Percentiles rank a stretch among this genome's conserved stretches.
These are phyloP conservation scores for Malassezia furfur DNA, from an alignment of 1,284 basidiomycete genomes.

Conservation along the genomic window DNA sequence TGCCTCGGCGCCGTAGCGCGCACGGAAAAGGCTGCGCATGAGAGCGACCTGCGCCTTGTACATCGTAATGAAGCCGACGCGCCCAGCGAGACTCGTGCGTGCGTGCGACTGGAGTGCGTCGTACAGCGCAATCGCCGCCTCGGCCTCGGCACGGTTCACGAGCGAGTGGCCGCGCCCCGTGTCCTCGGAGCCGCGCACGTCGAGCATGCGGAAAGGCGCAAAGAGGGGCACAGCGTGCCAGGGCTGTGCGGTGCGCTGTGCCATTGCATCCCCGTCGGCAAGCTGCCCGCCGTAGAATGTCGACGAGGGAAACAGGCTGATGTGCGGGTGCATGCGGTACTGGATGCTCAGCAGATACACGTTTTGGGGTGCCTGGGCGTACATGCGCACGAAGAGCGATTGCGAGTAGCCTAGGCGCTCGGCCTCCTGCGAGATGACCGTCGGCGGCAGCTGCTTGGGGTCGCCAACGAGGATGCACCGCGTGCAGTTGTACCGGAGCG, in stretches of 20 bases:
- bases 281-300: conserved; percentile 78
- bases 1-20: conserved; percentile 66
- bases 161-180: conserved; percentile 60
- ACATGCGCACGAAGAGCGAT: conserved; percentile 83
- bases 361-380: conserved; percentile 64
- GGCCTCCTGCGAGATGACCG: conserved; percentile 83
- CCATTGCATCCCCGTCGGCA: conserved; percentile 82
- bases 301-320: conserved; percentile 77
- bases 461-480: conserved; percentile 94
- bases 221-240: conserved; percentile 78
- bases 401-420: conserved; percentile 73
- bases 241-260: conserved; percentile 64
- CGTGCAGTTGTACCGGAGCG: conserved; percentile 74
- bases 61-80: conserved; percentile 86
- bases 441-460: conserved; percentile 92
- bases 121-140: conserved; percentile 70
- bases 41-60: conserved; percentile 83
- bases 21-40: conserved; percentile 63
- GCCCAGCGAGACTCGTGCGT: conserved; percentile 59
- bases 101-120: conserved; percentile 61
- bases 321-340: conserved; percentile 98
- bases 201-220: conserved; percentile 78
- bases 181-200: conserved; percentile 54
- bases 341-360: conserved; percentile 92
- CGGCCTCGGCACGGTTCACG: conserved; percentile 67